Conservation (phyloP, 106 monocot species). For the Xerophyta viscosa region DNA sequence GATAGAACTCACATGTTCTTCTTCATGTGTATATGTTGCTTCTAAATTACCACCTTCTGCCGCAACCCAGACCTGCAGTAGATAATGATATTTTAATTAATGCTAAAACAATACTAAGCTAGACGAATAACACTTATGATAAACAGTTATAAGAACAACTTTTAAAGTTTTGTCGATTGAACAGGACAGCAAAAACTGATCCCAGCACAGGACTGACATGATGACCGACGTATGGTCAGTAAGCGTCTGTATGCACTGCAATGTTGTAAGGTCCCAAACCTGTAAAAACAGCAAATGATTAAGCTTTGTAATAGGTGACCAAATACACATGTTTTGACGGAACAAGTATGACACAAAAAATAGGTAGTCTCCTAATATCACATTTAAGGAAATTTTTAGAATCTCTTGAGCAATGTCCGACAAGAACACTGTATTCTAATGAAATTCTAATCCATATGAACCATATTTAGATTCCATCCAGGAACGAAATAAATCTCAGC, state of each 20-base stretch:
- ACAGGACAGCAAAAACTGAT: constrained; percentile 85
- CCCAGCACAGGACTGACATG: constrained; percentile 91
- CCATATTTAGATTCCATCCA: too few relatives aligned
- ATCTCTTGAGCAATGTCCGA: too few relatives aligned
- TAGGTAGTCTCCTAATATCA: too few relatives aligned
- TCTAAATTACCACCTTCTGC: constrained; percentile 74
- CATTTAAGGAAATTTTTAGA: too few relatives aligned
- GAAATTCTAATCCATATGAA: too few relatives aligned
- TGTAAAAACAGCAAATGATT: constrained; percentile 7
- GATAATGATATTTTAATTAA: background rate
- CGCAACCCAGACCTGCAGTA: constrained; percentile 77
- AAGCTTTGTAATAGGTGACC: too few relatives aligned
- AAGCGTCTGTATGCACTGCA: constrained; percentile 87
- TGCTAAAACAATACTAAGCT: background rate
- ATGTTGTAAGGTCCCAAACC: constrained; percentile 84
- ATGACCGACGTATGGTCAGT: constrained; percentile 76
- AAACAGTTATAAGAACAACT: constrained; percentile 14
- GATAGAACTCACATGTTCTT: constrained; percentile 66
- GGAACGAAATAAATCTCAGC: too few relatives aligned
- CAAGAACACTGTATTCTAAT: too few relatives aligned
- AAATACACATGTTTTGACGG: too few relatives aligned
- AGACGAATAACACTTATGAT: background rate
- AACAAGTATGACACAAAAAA: too few relatives aligned
- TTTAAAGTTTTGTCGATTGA: constrained; percentile 67
- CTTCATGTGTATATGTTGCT: constrained; percentile 77